A percentile compares a stretch with the other conserved stretches of the same genome.
phyloP scores from a whole-genome alignment of 192 early-diverging fungal genomes.

The Mortierella claussenii region DNA sequence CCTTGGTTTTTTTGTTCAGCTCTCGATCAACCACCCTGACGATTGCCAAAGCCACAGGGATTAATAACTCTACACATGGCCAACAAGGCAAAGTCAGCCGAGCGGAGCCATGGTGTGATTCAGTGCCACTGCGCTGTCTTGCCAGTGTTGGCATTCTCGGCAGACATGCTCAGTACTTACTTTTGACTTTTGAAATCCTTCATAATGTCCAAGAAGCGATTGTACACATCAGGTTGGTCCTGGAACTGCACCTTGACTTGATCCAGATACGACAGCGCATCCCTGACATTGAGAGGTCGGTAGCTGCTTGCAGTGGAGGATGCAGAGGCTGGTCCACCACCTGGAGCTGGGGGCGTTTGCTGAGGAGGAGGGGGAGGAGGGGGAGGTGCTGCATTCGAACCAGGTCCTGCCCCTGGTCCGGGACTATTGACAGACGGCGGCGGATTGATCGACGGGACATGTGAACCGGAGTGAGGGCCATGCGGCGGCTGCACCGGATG shows the following conservation, averaged over 20 bases:
- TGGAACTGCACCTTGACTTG: constrained; percentile 94
- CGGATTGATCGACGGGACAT: constrained; percentile 51
- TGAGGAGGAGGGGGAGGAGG: constrained; percentile 38
- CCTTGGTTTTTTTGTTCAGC: not conserved
- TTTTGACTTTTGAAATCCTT: constrained; percentile 98
- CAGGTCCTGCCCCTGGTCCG: constrained; percentile 13
- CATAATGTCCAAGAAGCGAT: constrained; percentile 98
- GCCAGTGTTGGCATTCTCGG: too few species aligned
- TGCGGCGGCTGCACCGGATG: constrained; percentile 45
- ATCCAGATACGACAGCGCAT: constrained; percentile 96
- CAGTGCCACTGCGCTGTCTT: too few species aligned
- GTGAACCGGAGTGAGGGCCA: constrained; percentile 27
- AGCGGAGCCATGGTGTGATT: too few species aligned
- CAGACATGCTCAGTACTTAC: too few species aligned
- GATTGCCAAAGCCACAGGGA: too few species aligned
- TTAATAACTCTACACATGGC: too few species aligned
- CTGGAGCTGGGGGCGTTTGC: constrained; percentile 28
- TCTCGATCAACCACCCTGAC: too few species aligned
- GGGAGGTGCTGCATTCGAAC: constrained; percentile 10
- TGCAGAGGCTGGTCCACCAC: constrained; percentile 21
- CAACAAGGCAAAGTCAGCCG: too few species aligned
- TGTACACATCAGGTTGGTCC: constrained; percentile 96
- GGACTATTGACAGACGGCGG: constrained; percentile 25
- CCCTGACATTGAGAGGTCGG: constrained; percentile 86
- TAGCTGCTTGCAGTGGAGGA: constrained; percentile 46